Base-by-base conservation (phyloP, 1,284 basidiomycete genomes). In the Cutaneotrichosporon arboriforme region DNA sequence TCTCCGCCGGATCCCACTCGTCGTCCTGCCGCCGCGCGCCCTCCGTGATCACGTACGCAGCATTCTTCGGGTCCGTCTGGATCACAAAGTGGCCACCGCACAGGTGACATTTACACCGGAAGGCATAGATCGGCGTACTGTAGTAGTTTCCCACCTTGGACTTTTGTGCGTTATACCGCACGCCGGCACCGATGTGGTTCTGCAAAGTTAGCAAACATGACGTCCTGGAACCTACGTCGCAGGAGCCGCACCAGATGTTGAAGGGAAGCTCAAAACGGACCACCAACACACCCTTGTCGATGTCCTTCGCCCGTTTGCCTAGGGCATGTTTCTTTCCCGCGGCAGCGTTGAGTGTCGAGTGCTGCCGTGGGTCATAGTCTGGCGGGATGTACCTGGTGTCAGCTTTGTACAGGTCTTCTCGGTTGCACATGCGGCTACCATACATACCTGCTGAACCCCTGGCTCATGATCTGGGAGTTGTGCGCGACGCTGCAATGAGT, bases 161-260 rank as follows among this genome's bases (percentile, higher is more conserved):
- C 81, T 99, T 99, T 73, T 97, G 91, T 0, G 96, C 96, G 66
- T 99, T 99, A 79, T 96, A 98, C 2, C 96, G 87, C 3, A 97
- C 93, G 23, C 93, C 92, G 82, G 93, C 93, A 15, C 92, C 92
- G 55, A 97, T 90, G 76, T 96, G 92, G 63, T 86, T 87, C 74
- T 69, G 53, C 14, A 5, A 31, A 38, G 48, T 59, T 40, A 58
- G 55, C 44, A 26, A 18, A 22, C 36, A 18, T 12, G 5, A 4
- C n/a, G 18, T 37, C 12, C 14, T 1, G 31, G n/a, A 2, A 58
- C 68, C 45, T 33, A 69, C 70, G 34, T 92, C 84, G 75, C 93
- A 97, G 75, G 85, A 85, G 49, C 85, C 89, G 68, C 94, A 98
- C 92, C 93, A 97, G 62, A 97, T 91, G 70, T 96, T 92, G 78